Conservation (phyloP, 2,329 filamentous ascomycete genomes). For the Fusarium caatingaense region DNA sequence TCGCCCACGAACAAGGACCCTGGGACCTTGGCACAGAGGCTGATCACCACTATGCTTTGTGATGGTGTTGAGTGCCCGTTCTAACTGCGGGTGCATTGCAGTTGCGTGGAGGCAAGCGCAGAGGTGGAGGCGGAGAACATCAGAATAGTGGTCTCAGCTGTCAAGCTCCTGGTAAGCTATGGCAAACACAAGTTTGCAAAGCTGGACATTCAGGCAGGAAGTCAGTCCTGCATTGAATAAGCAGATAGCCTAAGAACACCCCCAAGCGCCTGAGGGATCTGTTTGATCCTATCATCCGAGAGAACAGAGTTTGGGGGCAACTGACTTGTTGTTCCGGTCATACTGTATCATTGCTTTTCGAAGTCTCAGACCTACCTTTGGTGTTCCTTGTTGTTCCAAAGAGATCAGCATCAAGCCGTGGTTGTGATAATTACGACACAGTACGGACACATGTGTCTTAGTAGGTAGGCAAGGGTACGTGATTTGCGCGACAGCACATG, state of each 20-base stretch:
- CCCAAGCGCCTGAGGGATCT: slow-evolving; percentile 9
- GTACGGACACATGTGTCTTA: not conserved
- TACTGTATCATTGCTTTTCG: slow-evolving; percentile 7
- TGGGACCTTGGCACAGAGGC: slow-evolving; percentile 37
- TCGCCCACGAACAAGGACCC: slow-evolving; percentile 29
- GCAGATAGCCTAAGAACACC: slow-evolving; percentile 3
- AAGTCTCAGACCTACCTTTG: not conserved
- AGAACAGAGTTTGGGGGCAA: slow-evolving; percentile 13
- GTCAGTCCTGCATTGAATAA: slow-evolving; percentile 4
- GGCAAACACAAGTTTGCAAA: not conserved
- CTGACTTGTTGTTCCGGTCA: not conserved
- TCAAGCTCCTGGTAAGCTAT: slow-evolving; percentile 10
- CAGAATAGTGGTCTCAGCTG: slow-evolving; percentile 1
- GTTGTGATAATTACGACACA: not conserved
- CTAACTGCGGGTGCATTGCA: slow-evolving; percentile 21
- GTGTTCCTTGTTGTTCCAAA: not conserved
- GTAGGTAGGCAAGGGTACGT: not conserved
- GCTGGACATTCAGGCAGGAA: slow-evolving; percentile 4
- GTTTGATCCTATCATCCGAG: not conserved
- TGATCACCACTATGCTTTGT: slow-evolving; percentile 36
- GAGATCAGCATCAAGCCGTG: not conserved
- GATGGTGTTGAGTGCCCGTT: slow-evolving; percentile 29
- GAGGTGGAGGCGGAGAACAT: slow-evolving; percentile 10
- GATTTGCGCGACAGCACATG: not conserved
- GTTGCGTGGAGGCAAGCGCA: slow-evolving; percentile 14